These are phyloP conservation scores for Ogataea henricii DNA, from an alignment of 805 yeast species.

Conservation along the genomic window DNA sequence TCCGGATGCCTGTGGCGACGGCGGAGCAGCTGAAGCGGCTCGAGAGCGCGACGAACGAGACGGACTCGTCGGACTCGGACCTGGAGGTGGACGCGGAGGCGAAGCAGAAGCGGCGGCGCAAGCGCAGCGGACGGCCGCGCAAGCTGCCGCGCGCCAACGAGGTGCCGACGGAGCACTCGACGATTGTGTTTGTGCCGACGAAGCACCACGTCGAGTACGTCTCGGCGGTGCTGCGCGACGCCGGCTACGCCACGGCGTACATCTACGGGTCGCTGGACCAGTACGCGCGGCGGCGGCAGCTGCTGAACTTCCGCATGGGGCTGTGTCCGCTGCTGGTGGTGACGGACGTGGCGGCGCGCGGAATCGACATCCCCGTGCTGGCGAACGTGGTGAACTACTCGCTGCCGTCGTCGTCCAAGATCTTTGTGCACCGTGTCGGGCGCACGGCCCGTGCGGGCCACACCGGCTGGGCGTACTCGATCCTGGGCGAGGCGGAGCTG, in stretches of 20 bases:
- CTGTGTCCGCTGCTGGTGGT: slow-evolving; percentile 86
- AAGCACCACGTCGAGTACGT: slow-evolving; percentile 97
- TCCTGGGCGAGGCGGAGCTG: slow-evolving; percentile 79
- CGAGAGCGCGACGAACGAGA: slow-evolving; percentile 46
- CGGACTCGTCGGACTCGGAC: slow-evolving; percentile 56
- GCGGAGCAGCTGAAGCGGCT: slow-evolving; percentile 63
- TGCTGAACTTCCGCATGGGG: slow-evolving; percentile 83
- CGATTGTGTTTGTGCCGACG: slow-evolving; percentile 94
- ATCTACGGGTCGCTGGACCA: slow-evolving; percentile 96
- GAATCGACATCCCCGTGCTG: slow-evolving; percentile 95
- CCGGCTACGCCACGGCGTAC: slow-evolving; percentile 84
- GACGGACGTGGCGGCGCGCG: slow-evolving; percentile 98
- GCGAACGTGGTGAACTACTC: slow-evolving; percentile 94
- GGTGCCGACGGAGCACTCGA: slow-evolving; percentile 81
- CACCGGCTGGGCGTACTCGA: slow-evolving; percentile 95
- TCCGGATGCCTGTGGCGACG: slow-evolving; percentile 80
- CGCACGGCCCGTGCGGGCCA: slow-evolving; percentile 99
- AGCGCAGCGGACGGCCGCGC: slow-evolving; percentile 43
- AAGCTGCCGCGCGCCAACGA: slow-evolving; percentile 78
- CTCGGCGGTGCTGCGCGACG: slow-evolving; percentile 63
- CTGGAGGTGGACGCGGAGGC: slow-evolving; percentile 41
- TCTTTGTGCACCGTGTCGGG: slow-evolving; percentile 96
- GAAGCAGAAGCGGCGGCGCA: slow-evolving; percentile 36
- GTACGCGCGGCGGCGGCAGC: slow-evolving; percentile 87
- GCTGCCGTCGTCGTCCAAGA: slow-evolving; percentile 88